Conservation (phyloP, 208 protist species). For the Trypanosomatidae sp. region DNA sequence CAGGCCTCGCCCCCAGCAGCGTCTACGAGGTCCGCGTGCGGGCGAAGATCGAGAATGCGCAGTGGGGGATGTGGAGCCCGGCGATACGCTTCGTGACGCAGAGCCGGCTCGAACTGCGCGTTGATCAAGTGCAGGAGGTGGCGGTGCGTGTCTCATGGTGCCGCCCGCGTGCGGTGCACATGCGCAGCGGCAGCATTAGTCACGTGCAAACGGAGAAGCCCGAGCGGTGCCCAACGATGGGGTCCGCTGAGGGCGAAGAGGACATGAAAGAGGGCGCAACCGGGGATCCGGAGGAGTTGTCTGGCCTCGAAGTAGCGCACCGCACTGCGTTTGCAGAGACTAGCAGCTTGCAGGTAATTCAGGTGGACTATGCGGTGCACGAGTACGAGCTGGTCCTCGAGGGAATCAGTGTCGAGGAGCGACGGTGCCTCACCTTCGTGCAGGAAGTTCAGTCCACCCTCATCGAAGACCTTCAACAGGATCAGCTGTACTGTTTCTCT, state of each 20-base stretch:
- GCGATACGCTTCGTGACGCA: constrained; percentile 83
- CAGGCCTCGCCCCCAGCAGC: constrained; percentile 72
- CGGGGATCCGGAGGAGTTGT: background rate
- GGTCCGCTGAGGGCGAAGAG: background rate
- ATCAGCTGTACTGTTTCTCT: constrained; percentile 82
- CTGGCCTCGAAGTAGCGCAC: background rate
- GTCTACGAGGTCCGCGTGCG: constrained; percentile 87
- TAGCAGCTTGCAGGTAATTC: constrained; percentile 37
- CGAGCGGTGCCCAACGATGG: background rate
- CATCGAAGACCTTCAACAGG: constrained; percentile 65
- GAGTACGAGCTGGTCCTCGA: constrained; percentile 76
- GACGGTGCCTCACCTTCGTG: constrained; percentile 46
- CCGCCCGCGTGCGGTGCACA: constrained; percentile 58
- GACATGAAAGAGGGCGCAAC: constrained; percentile 17
- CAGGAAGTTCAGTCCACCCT: constrained; percentile 49
- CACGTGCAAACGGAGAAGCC: background rate
- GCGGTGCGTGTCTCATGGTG: constrained; percentile 70
- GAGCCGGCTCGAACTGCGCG: constrained; percentile 67
- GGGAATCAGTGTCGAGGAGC: constrained; percentile 61
- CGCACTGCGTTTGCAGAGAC: background rate
- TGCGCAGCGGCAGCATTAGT: constrained; percentile 1
- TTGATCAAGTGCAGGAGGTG: constrained; percentile 80
- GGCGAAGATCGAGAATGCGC: constrained; percentile 60
- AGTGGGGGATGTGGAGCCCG: constrained; percentile 87
- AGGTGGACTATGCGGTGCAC: constrained; percentile 77